Percentiles rank a stretch among this genome's conserved stretches.
Conservation (phyloP, 129 eudicot species). For the Centella asiatica region DNA sequence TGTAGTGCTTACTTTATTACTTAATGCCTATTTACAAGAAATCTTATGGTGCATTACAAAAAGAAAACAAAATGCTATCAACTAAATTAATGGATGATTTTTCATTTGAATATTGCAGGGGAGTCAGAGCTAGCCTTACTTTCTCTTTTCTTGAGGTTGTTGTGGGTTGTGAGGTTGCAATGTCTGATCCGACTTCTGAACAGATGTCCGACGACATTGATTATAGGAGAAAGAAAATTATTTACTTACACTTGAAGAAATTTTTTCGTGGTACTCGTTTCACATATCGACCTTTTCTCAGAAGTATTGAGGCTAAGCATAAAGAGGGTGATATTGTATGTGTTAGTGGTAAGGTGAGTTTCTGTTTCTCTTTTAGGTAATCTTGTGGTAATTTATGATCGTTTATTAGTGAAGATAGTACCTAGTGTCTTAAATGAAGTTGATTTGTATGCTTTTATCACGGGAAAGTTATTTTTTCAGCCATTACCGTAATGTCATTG, state of each 20-base stretch:
- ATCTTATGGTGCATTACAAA: neutral
- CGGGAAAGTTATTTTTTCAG: too few species aligned
- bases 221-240: conserved; percentile 40
- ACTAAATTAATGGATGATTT: neutral
- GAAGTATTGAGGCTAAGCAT: conserved; percentile 58
- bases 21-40: neutral
- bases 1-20: neutral
- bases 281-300: conserved; percentile 57
- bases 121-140: conserved; percentile 56
- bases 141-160: conserved; percentile 77
- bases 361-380: conserved; percentile 3
- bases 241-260: conserved; percentile 81
- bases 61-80: neutral
- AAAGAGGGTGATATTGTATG: conserved; percentile 75
- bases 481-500: too few species aligned
- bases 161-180: conserved; percentile 71
- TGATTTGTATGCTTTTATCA: too few species aligned
- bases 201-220: conserved; percentile 25
- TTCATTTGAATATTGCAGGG: conserved; percentile 49
- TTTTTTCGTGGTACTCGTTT: conserved; percentile 84
- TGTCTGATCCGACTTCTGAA: conserved; percentile 38
- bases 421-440: neutral
- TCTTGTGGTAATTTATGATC: neutral
- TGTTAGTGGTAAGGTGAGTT: conserved; percentile 94
- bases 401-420: neutral